phyloP scores from a whole-genome alignment of 164 flowering plant genomes.

The Malania oleifera region DNA sequence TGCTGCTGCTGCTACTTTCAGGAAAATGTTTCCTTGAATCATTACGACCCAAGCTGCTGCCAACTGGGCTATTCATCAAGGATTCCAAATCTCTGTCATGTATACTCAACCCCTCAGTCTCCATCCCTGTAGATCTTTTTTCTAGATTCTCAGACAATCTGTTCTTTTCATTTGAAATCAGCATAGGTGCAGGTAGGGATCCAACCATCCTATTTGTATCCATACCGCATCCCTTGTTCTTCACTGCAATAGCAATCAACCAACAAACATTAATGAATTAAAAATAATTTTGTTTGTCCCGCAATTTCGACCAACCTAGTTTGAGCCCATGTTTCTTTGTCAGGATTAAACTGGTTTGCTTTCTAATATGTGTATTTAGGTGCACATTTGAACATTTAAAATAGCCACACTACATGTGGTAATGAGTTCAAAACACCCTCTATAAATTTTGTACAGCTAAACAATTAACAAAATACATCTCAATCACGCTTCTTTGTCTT shows the following conservation, averaged over 20 bases:
- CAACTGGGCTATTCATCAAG: neutral
- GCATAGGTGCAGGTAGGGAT: neutral
- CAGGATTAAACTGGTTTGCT: too few relatives aligned
- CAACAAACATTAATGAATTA: too few relatives aligned
- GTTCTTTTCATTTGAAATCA: neutral
- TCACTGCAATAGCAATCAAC: neutral
- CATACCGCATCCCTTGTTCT: neutral
- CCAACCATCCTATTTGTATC: neutral
- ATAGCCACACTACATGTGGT: too few relatives aligned
- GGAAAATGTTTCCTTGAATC: neutral
- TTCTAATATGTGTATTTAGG: too few relatives aligned
- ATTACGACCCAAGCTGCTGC: neutral
- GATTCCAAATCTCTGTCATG: slow-evolving; percentile 10
- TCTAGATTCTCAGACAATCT: neutral
- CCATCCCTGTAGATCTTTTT: neutral
- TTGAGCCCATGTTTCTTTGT: too few relatives aligned
- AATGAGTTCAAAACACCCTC: too few relatives aligned
- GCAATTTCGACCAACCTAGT: too few relatives aligned
- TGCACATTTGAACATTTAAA: too few relatives aligned
- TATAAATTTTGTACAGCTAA: too few relatives aligned
- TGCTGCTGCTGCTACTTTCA: slow-evolving; percentile 1
- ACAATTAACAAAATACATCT: too few relatives aligned
- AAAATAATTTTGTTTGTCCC: too few relatives aligned
- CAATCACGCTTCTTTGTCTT: too few relatives aligned
- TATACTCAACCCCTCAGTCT: neutral